phyloP scores from a whole-genome alignment of 352 stramenopile species.

The Globisporangium ultimum region DNA sequence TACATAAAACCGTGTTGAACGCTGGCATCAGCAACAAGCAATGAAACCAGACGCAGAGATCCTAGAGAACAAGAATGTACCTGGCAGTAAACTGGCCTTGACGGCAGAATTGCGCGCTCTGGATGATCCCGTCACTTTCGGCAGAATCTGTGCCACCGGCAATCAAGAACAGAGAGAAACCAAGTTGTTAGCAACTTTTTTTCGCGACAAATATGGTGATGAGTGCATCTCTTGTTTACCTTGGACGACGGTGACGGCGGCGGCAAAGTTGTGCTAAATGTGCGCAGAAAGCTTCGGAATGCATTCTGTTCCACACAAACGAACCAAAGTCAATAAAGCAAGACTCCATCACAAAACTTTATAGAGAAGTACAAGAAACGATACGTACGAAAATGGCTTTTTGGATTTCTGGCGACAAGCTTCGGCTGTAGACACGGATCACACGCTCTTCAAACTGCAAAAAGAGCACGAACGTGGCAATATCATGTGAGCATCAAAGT shows the following conservation, averaged over 20 bases:
- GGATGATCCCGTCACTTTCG: background rate
- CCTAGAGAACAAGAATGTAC: background rate
- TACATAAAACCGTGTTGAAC: background rate
- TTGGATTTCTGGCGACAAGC: constrained; percentile 41
- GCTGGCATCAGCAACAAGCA: background rate
- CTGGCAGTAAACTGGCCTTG: constrained; percentile 5
- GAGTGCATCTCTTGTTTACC: too few relatives aligned
- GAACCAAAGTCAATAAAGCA: background rate
- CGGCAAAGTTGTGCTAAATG: constrained; percentile 60
- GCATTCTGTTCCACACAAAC: constrained; percentile 27
- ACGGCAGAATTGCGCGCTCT: constrained; percentile 3
- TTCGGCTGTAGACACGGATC: constrained; percentile 75
- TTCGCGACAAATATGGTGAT: too few relatives aligned
- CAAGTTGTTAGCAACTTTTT: too few relatives aligned
- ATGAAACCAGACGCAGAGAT: background rate
- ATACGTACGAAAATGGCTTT: constrained; percentile 51
- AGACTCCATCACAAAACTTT: too few relatives aligned
- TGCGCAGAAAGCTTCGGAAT: constrained; percentile 57
- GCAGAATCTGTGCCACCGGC: background rate
- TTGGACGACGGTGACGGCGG: constrained; percentile 74
- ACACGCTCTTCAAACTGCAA: constrained; percentile 80
- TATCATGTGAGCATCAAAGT: background rate
- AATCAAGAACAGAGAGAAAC: too few relatives aligned
- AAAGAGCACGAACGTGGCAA: background rate
- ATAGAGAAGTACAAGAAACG: too few relatives aligned